A percentile compares a stretch with the other conserved stretches of the same genome.
These are phyloP conservation scores for Septoria linicola DNA, from an alignment of 2,329 filamentous ascomycete species.

Conservation along the genomic window DNA sequence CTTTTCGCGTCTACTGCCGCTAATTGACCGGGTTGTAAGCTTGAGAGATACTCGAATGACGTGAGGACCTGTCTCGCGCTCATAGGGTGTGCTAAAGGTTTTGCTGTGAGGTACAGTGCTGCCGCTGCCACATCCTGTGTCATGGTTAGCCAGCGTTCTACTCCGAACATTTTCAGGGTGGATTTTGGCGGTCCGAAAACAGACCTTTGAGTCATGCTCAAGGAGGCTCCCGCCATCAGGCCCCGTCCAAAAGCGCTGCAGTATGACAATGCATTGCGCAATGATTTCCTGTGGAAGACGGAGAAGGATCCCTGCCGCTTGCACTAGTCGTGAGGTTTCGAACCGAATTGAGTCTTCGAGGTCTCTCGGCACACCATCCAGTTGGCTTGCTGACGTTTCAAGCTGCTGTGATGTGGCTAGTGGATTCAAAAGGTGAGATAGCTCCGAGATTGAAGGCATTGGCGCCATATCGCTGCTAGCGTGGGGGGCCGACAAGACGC, in stretches of 20 bases:
- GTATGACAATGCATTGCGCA: conserved; percentile 77
- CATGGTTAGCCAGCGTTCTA: conserved; percentile 14
- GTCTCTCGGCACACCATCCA: conserved; percentile 61
- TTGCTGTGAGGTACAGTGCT: conserved; percentile 75
- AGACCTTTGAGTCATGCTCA: conserved; percentile 54
- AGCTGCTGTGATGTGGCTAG: conserved; percentile 72
- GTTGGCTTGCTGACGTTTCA: conserved; percentile 55
- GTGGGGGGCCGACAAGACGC: not conserved
- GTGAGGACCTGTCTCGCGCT: conserved; percentile 79
- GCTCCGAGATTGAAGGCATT: conserved; percentile 35
- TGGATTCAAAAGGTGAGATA: conserved; percentile 62
- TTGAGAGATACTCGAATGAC: conserved; percentile 78
- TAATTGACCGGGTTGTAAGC: conserved; percentile 56
- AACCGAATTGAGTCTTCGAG: conserved; percentile 71
- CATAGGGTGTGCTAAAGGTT: conserved; percentile 74
- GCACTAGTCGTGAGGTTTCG: conserved; percentile 69
- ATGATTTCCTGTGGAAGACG: conserved; percentile 82
- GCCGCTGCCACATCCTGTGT: conserved; percentile 76
- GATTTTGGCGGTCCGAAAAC: conserved; percentile 13
- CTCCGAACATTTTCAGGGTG: not conserved
- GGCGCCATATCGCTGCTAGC: conserved; percentile 11
- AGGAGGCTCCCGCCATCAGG: conserved; percentile 50
- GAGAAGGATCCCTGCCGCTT: conserved; percentile 76
- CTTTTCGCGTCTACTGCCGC: conserved; percentile 24
- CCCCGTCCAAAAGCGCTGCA: conserved; percentile 77